These are phyloP conservation scores for Rhododendron henanense DNA, from an alignment of 148 eudicot genomes.

Conservation along the genomic window DNA sequence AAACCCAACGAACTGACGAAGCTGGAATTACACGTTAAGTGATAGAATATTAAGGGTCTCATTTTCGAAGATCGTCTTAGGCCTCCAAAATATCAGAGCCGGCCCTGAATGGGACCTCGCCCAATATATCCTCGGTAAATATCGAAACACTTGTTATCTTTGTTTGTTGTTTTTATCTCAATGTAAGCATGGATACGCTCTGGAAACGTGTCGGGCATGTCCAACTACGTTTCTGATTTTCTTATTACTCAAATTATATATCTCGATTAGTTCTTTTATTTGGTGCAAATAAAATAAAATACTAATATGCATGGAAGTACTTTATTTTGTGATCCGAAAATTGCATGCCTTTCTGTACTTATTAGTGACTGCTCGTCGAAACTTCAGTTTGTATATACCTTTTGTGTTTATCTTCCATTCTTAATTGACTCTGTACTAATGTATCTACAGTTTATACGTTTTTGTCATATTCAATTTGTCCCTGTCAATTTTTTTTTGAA, in stretches of 20 bases:
- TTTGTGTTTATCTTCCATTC: not conserved
- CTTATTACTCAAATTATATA: not conserved
- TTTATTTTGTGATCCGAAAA: too few relatives aligned
- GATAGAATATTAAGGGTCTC: too few relatives aligned
- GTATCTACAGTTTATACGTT: not conserved
- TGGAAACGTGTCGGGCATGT: not conserved
- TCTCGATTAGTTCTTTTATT: too few relatives aligned
- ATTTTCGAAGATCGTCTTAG: too few relatives aligned
- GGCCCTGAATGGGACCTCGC: slow-evolving; percentile 32
- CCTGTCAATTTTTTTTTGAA: not conserved
- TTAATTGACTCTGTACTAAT: not conserved
- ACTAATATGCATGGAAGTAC: too few relatives aligned
- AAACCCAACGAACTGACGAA: too few relatives aligned
- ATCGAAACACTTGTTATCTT: not conserved
- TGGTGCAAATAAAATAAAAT: not conserved
- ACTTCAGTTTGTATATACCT: not conserved
- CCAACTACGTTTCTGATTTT: not conserved
- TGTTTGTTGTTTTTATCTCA: not conserved
- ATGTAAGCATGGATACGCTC: not conserved
- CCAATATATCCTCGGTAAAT: slow-evolving; percentile 52
- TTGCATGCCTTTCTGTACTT: not conserved
- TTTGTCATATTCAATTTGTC: not conserved
- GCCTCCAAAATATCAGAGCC: too few relatives aligned
- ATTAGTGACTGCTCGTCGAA: not conserved
- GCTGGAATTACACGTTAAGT: too few relatives aligned